Conservation (phyloP, 345 rosid genomes). For the Moricandia arvensis region DNA sequence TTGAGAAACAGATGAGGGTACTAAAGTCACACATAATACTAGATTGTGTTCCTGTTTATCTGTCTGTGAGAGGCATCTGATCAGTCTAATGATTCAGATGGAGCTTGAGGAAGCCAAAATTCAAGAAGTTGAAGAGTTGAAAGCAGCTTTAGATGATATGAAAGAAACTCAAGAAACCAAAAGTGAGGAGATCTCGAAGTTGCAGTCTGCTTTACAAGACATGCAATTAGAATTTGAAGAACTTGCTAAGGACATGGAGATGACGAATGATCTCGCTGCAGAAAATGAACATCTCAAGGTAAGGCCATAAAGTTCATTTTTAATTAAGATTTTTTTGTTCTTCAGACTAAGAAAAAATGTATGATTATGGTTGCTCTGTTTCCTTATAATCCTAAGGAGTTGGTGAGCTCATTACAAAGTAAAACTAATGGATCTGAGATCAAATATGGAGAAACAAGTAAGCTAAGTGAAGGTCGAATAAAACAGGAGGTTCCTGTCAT, state of each 20-base stretch:
- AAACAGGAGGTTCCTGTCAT: conserved; percentile 56
- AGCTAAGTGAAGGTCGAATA: conserved; percentile 42
- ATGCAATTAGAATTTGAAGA: conserved; percentile 61
- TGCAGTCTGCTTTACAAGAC: conserved; percentile 49
- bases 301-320: conserved; percentile 25
- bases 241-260: conserved; percentile 59
- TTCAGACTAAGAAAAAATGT: background rate
- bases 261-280: conserved; percentile 58
- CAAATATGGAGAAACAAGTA: conserved; percentile 61
- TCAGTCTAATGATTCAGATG: conserved; percentile 47
- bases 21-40: background rate
- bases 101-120: conserved; percentile 55
- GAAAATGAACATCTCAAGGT: conserved; percentile 95
- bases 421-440: conserved; percentile 67
- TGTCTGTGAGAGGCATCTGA: conserved; percentile 24
- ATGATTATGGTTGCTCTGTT: background rate
- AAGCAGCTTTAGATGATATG: conserved; percentile 40
- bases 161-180: conserved; percentile 58
- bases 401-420: conserved; percentile 69
- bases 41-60: conserved; percentile 7
- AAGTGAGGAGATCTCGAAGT: conserved; percentile 47
- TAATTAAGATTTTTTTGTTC: background rate
- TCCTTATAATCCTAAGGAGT: conserved; percentile 40
- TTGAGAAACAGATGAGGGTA: conserved; percentile 51
- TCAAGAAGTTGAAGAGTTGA: conserved; percentile 43